Conservation (phyloP, 495 filamentous ascomycete species). For the Aspergillus coremiiformis region DNA sequence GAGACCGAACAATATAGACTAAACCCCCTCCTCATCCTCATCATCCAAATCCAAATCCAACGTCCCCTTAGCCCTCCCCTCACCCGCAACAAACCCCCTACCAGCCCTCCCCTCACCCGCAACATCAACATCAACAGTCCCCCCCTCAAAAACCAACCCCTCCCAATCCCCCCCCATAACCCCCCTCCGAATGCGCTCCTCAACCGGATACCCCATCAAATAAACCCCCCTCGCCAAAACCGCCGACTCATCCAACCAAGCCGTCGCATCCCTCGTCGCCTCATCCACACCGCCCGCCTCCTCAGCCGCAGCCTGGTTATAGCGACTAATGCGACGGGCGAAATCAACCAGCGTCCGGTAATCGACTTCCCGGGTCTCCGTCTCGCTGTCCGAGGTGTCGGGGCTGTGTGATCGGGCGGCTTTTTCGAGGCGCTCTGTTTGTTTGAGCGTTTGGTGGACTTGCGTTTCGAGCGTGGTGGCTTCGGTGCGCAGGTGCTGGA, state of each 20-base stretch:
- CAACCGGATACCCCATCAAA: slow-evolving; percentile 42
- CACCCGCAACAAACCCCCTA: slow-evolving; percentile 28
- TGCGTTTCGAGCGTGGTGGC: slow-evolving; percentile 33
- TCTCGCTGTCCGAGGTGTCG: slow-evolving; percentile 22
- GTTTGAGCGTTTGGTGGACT: no score
- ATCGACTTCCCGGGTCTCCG: slow-evolving; percentile 32
- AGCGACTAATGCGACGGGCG: slow-evolving; percentile 43
- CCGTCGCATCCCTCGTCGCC: slow-evolving; percentile 38
- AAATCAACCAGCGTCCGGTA: slow-evolving; percentile 40
- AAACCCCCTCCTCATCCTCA: slow-evolving; percentile 14
- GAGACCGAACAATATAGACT: neutral
- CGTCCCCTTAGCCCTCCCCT: slow-evolving; percentile 34
- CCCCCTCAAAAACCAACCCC: slow-evolving; percentile 35
- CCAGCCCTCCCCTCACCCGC: slow-evolving; percentile 34
- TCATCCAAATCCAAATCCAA: slow-evolving; percentile 41
- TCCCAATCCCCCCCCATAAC: slow-evolving; percentile 43
- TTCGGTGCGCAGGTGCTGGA: slow-evolving; percentile 31
- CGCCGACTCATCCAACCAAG: slow-evolving; percentile 41
- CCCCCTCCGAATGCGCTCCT: slow-evolving; percentile 43
- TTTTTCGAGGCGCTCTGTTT: slow-evolving; percentile 34
- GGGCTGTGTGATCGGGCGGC: slow-evolving; percentile 18
- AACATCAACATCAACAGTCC: slow-evolving; percentile 30
- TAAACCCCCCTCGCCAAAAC: slow-evolving; percentile 37
- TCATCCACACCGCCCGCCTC: slow-evolving; percentile 32
- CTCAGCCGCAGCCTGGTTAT: slow-evolving; percentile 43